A percentile compares a stretch with the other conserved stretches of the same genome.
Evolutionary conservation across 2,329 filamentous ascomycete genomes (phyloP).

Genomic region (Helicocarpus griseus): DNA sequence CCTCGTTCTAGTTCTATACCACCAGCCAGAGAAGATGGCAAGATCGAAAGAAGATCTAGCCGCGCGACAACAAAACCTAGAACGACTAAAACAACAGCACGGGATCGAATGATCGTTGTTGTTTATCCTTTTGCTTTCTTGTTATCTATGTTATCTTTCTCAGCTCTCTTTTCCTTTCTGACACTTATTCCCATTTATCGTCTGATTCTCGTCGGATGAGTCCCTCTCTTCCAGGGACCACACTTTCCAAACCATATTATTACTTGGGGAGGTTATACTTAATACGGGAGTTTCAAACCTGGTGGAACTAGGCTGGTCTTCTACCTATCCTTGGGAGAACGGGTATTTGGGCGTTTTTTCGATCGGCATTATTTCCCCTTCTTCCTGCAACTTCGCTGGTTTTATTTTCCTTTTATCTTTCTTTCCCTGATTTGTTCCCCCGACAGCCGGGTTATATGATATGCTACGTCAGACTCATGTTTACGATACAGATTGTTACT

Average conservation of each 20-base stretch:
- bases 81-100: slow-evolving; percentile 94
- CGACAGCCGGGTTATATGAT: not conserved
- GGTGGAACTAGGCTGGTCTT: not conserved
- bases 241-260: not conserved
- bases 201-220: not conserved
- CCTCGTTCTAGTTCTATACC: slow-evolving; percentile 53
- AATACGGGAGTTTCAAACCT: not conserved
- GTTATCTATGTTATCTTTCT: not conserved
- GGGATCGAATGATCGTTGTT: slow-evolving; percentile 75
- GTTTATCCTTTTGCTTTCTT: slow-evolving; percentile 12
- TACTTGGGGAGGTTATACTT: not conserved
- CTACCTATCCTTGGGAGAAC: not conserved
- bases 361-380: not conserved
- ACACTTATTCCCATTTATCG: not conserved
- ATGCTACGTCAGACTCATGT: slow-evolving; percentile 1
- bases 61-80: slow-evolving; percentile 90
- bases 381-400: not conserved
- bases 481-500: not conserved
- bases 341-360: not conserved
- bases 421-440: not conserved
- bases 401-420: not conserved
- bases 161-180: not conserved
- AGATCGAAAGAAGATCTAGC: slow-evolving; percentile 90
- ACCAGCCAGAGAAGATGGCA: slow-evolving; percentile 68
- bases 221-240: not conserved